Conservation (phyloP, 108 stramenopile species). For the Skeletonema potamos region DNA sequence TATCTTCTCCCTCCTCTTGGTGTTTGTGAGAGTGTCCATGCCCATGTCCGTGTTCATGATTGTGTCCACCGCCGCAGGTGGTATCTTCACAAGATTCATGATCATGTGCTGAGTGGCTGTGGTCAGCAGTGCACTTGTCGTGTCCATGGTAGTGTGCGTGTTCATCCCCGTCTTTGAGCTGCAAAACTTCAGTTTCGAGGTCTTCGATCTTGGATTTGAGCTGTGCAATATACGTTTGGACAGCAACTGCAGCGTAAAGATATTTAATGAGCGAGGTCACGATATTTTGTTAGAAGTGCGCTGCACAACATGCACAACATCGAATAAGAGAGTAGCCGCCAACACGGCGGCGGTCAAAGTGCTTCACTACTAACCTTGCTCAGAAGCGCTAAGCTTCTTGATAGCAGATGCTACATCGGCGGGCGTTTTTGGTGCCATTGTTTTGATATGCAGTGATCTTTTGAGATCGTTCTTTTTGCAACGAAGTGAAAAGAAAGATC, state of each 20-base stretch:
- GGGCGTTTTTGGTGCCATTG: constrained; percentile 41
- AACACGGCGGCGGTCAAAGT: constrained; percentile 1
- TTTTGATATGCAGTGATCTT: not conserved
- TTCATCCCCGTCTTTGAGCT: constrained; percentile 35
- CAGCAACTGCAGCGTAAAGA: constrained; percentile 20
- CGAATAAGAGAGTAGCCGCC: not conserved
- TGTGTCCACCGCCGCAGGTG: not conserved
- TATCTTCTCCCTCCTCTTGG: constrained; percentile 39
- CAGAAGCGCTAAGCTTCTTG: constrained; percentile 42
- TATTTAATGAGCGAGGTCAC: not conserved
- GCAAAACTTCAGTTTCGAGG: constrained; percentile 25
- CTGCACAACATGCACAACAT: not conserved
- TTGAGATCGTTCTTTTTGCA: too few species aligned
- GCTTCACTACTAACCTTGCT: constrained; percentile 55
- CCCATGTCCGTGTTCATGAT: constrained; percentile 23
- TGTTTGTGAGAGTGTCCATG: constrained; percentile 11
- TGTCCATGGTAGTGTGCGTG: constrained; percentile 87
- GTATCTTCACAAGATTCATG: constrained; percentile 1
- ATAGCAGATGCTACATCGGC: constrained; percentile 46
- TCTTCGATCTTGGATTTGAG: constrained; percentile 49
- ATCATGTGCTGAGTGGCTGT: constrained; percentile 22
- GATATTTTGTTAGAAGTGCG: not conserved
- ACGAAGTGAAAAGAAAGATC: not conserved
- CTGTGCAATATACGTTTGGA: constrained; percentile 47
- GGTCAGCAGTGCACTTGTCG: constrained; percentile 53